Conservation (phyloP, 768 basidiomycete genomes). For the Suillus sp. region DNA sequence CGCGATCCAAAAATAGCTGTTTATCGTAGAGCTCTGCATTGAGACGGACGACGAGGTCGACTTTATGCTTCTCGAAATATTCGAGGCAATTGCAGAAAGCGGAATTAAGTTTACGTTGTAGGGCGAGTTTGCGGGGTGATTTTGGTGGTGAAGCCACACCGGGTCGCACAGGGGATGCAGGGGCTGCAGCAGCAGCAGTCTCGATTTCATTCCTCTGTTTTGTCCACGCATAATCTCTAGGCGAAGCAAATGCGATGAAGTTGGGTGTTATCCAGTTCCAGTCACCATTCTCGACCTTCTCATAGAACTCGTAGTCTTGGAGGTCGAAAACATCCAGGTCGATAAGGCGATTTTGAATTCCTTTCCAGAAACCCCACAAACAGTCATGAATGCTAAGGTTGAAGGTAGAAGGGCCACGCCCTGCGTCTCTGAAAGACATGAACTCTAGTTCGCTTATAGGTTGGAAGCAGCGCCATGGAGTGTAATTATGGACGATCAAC, state of each 20-base stretch:
- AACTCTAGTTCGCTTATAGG: slow-evolving; percentile 92
- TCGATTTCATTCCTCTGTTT: slow-evolving; percentile 72
- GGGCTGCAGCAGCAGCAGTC: slow-evolving; percentile 32
- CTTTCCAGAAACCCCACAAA: slow-evolving; percentile 85
- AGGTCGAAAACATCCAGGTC: slow-evolving; percentile 94
- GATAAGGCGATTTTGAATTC: slow-evolving; percentile 88
- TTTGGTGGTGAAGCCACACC: slow-evolving; percentile 21
- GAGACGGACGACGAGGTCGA: slow-evolving; percentile 90
- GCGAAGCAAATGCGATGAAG: slow-evolving; percentile 94
- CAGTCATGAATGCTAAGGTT: slow-evolving; percentile 93
- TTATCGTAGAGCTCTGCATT: slow-evolving; percentile 93
- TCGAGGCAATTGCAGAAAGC: slow-evolving; percentile 91
- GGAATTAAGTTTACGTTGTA: slow-evolving; percentile 75
- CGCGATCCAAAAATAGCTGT: slow-evolving; percentile 76
- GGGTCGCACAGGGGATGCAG: slow-evolving; percentile 31
- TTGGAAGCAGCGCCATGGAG: slow-evolving; percentile 94
- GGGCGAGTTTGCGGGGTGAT: slow-evolving; percentile 47
- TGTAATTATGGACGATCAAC: slow-evolving; percentile 90
- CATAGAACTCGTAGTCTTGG: slow-evolving; percentile 91
- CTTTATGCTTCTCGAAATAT: slow-evolving; percentile 84
- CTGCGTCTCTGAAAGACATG: slow-evolving; percentile 95
- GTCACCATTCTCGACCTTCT: slow-evolving; percentile 94
- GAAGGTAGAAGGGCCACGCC: slow-evolving; percentile 89
- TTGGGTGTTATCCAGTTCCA: slow-evolving; percentile 95
- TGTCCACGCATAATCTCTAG: slow-evolving; percentile 79